Percentiles rank a stretch among this genome's conserved stretches.
Evolutionary conservation across 768 basidiomycete species (phyloP).

Genomic region (Daedaleopsis nitida): DNA sequence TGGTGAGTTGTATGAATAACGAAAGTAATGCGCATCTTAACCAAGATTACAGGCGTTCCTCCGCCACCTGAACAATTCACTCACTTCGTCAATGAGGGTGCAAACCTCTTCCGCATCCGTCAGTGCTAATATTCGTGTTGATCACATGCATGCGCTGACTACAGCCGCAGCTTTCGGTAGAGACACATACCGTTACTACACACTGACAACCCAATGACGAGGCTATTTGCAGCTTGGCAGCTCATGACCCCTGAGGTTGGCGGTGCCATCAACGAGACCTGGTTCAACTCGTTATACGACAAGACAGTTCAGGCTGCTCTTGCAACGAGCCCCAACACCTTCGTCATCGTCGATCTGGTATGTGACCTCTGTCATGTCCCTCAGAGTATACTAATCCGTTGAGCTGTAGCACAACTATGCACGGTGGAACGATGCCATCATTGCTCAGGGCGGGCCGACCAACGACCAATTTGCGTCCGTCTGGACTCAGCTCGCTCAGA

Average conservation of each 20-base stretch:
- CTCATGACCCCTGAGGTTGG: conserved; percentile 52
- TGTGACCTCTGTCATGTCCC: neutral
- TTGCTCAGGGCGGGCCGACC: conserved; percentile 44
- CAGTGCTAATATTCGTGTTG: conserved; percentile 15
- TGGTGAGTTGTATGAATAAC: neutral
- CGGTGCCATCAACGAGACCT: conserved; percentile 45
- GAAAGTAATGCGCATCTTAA: neutral
- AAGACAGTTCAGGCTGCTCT: conserved; percentile 50
- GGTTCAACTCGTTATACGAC: conserved; percentile 47
- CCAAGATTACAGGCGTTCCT: conserved; percentile 22
- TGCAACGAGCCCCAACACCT: conserved; percentile 40
- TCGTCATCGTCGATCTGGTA: conserved; percentile 55
- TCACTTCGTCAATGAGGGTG: conserved; percentile 52
- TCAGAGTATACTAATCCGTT: neutral
- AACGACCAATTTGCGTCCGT: conserved; percentile 42
- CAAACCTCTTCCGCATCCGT: conserved; percentile 50
- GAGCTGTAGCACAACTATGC: conserved; percentile 55
- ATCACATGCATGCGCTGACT: neutral
- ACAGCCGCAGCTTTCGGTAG: conserved; percentile 32
- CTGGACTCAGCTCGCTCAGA: conserved; percentile 42
- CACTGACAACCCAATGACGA: neutral
- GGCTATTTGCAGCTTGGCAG: conserved; percentile 47
- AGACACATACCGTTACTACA: neutral
- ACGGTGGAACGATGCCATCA: conserved; percentile 52
- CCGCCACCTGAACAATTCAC: conserved; percentile 48